Evolutionary conservation across 208 protist species (phyloP).

Genomic region (Wallacemonas rigidus): DNA sequence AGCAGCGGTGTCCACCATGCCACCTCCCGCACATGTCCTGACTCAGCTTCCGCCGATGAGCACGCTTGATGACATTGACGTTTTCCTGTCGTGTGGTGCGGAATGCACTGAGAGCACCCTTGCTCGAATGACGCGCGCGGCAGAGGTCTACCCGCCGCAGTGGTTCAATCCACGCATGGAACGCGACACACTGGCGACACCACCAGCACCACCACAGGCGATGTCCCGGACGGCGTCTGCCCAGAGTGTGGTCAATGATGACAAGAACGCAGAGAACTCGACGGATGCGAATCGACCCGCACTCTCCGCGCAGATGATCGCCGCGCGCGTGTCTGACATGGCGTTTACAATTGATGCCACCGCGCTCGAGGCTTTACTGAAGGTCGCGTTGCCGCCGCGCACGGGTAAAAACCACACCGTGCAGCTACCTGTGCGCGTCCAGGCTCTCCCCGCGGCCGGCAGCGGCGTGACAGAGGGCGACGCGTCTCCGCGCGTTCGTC

Average conservation of each 20-base stretch:
- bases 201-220: neutral
- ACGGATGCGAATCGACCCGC: neutral
- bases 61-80: neutral
- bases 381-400: neutral
- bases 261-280: no score
- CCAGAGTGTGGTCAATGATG: no score
- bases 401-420: neutral
- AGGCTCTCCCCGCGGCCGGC: neutral
- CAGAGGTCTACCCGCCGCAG: neutral
- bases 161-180: neutral
- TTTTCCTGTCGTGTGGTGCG: neutral
- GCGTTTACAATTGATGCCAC: neutral
- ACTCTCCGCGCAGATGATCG: neutral
- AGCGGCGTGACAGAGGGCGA: neutral
- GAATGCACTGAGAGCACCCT: neutral
- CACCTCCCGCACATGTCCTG: neutral
- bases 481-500: neutral
- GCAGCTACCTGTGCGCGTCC: slow-evolving; percentile 10
- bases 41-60: neutral
- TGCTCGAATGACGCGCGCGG: neutral
- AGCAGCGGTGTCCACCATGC: neutral
- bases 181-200: neutral
- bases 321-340: neutral
- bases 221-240: neutral
- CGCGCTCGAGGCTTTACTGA: slow-evolving; percentile 3